Conservation (phyloP, 192 early-diverging fungal species). For the Rhizoclosmatium sp. region DNA sequence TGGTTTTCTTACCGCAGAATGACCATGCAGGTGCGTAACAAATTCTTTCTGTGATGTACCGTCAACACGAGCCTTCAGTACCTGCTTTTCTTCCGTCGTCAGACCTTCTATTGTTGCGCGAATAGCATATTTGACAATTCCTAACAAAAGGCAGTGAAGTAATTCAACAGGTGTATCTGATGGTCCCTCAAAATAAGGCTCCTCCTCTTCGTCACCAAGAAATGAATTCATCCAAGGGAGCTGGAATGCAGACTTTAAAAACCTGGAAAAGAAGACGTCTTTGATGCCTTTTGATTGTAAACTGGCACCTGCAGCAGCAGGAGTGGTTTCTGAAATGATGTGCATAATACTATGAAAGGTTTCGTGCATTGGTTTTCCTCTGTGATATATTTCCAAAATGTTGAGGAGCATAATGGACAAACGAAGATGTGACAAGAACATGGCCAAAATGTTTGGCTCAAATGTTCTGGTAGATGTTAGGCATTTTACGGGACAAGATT, state of each 20-base stretch:
- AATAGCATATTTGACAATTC: background rate
- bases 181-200: background rate
- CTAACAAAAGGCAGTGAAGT: background rate
- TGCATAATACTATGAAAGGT: too few relatives aligned
- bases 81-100: background rate
- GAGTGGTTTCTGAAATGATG: too few relatives aligned
- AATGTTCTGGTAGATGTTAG: too few relatives aligned
- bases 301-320: too few relatives aligned
- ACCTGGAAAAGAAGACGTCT: background rate
- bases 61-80: background rate
- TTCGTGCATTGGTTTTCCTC: too few relatives aligned
- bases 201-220: background rate
- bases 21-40: background rate
- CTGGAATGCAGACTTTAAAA: background rate
- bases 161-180: conserved; percentile 6
- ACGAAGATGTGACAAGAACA: too few relatives aligned
- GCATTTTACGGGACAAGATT: too few relatives aligned
- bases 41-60: background rate
- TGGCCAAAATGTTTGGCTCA: too few relatives aligned
- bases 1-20: background rate
- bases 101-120: background rate
- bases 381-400: too few relatives aligned
- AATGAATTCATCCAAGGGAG: background rate
- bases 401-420: too few relatives aligned
- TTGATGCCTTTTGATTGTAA: conserved; percentile 2